Conservation (phyloP, 176 grass and related monocot species). For the Ampelocalamus luodianensis region DNA sequence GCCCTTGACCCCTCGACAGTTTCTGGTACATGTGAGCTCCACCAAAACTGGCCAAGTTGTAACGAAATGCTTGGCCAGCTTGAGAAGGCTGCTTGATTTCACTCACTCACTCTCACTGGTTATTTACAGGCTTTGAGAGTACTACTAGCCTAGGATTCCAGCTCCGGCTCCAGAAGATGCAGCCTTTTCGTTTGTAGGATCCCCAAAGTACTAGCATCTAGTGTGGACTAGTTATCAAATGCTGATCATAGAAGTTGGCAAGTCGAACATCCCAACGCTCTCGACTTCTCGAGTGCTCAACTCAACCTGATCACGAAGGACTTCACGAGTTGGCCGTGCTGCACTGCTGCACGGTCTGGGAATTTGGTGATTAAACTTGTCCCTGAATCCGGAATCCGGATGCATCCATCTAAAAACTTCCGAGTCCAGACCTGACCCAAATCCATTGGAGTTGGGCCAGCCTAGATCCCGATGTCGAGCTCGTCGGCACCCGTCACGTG, state of each 20-base stretch:
- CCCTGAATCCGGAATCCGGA: not conserved
- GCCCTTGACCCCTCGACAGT: not conserved
- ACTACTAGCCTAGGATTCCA: not conserved
- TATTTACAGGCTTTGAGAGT: not conserved
- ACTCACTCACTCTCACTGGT: not conserved
- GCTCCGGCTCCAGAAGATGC: not conserved
- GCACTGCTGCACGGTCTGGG: not conserved
- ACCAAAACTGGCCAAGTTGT: not conserved
- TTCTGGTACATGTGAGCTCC: not conserved
- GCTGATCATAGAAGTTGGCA: not conserved
- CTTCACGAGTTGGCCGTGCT: not conserved
- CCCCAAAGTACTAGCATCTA: not conserved
- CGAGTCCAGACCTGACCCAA: not conserved
- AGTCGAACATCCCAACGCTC: not conserved
- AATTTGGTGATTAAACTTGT: not conserved
- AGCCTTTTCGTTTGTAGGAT: not conserved
- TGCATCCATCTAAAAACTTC: not conserved
- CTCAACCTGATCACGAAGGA: not conserved
- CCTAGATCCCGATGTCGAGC: conserved; percentile 4
- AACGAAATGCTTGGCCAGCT: not conserved
- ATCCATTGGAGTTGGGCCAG: not conserved
- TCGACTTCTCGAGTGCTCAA: not conserved
- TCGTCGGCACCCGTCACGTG: conserved; percentile 24
- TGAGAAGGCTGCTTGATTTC: not conserved
- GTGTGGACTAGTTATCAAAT: not conserved